A percentile compares a stretch with the other conserved stretches of the same genome.
Conservation (phyloP, 495 filamentous ascomycete species). For the Trichoderma virens region DNA sequence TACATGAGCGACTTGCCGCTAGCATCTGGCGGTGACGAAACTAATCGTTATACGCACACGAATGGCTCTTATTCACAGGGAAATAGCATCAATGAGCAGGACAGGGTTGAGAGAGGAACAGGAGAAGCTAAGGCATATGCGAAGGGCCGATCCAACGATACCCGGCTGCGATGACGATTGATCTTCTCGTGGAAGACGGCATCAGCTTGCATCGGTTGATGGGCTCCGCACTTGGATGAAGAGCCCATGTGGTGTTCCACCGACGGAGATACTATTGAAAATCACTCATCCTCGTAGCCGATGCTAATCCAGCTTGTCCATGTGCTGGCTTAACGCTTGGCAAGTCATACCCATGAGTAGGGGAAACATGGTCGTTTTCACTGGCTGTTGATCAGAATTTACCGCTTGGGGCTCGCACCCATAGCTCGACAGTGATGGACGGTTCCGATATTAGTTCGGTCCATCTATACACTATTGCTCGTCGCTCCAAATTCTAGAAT, state of each 20-base stretch:
- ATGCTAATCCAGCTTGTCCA: neutral
- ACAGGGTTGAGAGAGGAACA: neutral
- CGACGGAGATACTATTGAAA: neutral
- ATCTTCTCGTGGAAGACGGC: neutral
- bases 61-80: neutral
- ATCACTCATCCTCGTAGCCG: neutral
- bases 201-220: neutral
- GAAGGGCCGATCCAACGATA: neutral
- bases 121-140: neutral
- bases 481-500: neutral
- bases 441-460: neutral
- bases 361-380: too few relatives aligned
- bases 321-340: neutral
- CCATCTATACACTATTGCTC: neutral
- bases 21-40: neutral
- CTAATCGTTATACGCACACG: neutral
- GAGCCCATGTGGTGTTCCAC: neutral
- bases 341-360: neutral
- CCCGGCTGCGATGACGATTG: neutral
- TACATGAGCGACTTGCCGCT: neutral
- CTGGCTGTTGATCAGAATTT: neutral
- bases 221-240: neutral
- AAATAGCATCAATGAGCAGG: neutral
- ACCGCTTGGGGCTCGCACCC: neutral
- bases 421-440: neutral